These are phyloP conservation scores for Wilcoxina mikolae DNA, from an alignment of 495 filamentous ascomycete genomes.

Conservation along the genomic window DNA sequence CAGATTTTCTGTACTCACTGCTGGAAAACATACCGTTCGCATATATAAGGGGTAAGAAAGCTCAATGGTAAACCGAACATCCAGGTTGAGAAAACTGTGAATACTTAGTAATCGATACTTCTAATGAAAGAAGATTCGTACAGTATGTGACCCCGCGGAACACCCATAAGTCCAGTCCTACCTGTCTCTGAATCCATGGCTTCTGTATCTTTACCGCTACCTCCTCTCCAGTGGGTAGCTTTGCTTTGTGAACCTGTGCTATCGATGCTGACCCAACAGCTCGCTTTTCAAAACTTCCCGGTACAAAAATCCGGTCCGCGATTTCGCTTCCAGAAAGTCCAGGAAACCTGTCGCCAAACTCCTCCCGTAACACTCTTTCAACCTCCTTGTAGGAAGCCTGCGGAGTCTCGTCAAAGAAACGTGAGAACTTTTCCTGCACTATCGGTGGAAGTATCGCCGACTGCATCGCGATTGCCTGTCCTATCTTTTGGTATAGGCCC, in stretches of 20 bases:
- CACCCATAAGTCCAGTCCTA: conserved; percentile 85
- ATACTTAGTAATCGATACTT: too few species aligned
- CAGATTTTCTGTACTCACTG: too few species aligned
- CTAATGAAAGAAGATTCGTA: not conserved
- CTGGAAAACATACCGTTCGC: too few species aligned
- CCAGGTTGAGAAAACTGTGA: conserved; percentile 3
- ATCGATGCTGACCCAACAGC: conserved; percentile 83
- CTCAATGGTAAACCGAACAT: conserved; percentile 79
- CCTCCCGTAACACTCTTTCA: conserved; percentile 70
- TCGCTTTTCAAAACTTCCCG: conserved; percentile 52
- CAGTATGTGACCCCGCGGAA: conserved; percentile 34
- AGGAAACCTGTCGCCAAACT: conserved; percentile 45
- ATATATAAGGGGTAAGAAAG: conserved; percentile 74
- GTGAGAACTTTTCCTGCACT: conserved; percentile 85
- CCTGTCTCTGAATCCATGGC: conserved; percentile 74
- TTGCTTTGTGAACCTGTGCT: conserved; percentile 91
- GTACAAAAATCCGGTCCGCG: conserved; percentile 21
- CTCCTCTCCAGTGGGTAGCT: conserved; percentile 67
- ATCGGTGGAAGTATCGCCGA: conserved; percentile 80
- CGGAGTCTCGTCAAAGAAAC: conserved; percentile 96
- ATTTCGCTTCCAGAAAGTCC: conserved; percentile 36
- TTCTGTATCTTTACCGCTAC: conserved; percentile 96
- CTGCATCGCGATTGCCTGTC: conserved; percentile 97
- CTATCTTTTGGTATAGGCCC: conserved; percentile 91
- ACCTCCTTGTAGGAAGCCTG: conserved; percentile 87